Conservation (phyloP, 106 monocot species). For the Dioscorea alata region DNA sequence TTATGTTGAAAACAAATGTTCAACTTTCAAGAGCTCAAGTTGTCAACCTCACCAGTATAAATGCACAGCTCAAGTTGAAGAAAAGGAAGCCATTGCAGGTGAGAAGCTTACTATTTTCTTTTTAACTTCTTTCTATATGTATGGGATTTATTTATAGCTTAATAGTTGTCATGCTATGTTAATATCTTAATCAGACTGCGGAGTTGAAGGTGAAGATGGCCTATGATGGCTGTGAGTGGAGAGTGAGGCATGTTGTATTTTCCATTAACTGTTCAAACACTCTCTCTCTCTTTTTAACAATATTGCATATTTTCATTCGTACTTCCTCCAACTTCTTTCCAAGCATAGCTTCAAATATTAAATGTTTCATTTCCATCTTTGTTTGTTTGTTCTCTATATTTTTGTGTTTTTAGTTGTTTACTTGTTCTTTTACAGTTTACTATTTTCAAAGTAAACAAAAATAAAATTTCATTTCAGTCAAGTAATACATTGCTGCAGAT, state of each 20-base stretch:
- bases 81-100: conserved; percentile 10
- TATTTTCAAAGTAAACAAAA: too few species aligned
- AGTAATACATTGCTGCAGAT: too few species aligned
- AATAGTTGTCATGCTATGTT: neutral
- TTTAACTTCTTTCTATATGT: neutral
- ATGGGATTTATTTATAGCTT: neutral
- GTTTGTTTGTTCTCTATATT: too few species aligned
- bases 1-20: too few species aligned
- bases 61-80: neutral
- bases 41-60: too few species aligned
- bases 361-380: too few species aligned
- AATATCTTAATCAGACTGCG: neutral
- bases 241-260: neutral
- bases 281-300: neutral
- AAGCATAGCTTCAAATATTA: too few species aligned
- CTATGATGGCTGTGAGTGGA: conserved; percentile 13
- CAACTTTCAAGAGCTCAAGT: too few species aligned
- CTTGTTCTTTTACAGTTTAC: too few species aligned
- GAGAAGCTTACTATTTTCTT: neutral
- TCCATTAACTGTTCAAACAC: neutral
- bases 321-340: too few species aligned
- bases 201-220: conserved; percentile 13
- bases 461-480: too few species aligned
- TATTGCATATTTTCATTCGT: neutral
- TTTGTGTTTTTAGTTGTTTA: too few species aligned